These are phyloP conservation scores for Primulina huaijiensis DNA, from an alignment of 257 asterid genomes.

Conservation along the genomic window DNA sequence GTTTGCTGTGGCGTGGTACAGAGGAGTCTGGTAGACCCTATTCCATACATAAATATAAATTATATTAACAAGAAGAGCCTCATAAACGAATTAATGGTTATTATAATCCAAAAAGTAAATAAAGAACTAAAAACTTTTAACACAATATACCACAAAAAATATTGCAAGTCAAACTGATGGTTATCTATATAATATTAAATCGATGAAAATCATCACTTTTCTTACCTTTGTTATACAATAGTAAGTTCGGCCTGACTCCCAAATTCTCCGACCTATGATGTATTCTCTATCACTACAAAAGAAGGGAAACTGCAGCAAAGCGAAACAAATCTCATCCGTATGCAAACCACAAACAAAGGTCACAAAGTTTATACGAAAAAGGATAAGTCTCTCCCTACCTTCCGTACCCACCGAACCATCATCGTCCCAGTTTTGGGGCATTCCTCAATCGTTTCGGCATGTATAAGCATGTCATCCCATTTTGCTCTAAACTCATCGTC, in stretches of 20 bases:
- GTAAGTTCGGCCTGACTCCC: slow-evolving; percentile 54
- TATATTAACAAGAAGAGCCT: slow-evolving; percentile 3
- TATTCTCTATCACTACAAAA: slow-evolving; percentile 75
- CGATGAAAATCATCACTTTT: neutral
- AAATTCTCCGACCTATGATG: slow-evolving; percentile 65
- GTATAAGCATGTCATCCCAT: slow-evolving; percentile 92
- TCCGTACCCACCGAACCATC: slow-evolving; percentile 86
- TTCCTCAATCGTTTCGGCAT: slow-evolving; percentile 67
- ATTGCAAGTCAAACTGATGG: too few species aligned
- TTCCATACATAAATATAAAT: slow-evolving; percentile 1
- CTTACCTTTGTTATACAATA: slow-evolving; percentile 69
- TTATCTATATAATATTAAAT: too few species aligned
- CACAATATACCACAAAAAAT: too few species aligned
- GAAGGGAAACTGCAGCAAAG: slow-evolving; percentile 61
- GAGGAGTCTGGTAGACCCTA: slow-evolving; percentile 67
- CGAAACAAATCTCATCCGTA: neutral
- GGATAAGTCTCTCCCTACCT: neutral
- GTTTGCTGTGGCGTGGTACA: slow-evolving; percentile 68
- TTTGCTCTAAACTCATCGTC: slow-evolving; percentile 75
- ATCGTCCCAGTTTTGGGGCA: slow-evolving; percentile 66
- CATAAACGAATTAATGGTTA: neutral
- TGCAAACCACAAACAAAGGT: neutral
- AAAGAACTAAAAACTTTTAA: too few species aligned
- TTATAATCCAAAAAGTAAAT: neutral
- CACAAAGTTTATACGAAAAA: neutral